A percentile compares a stretch with the other conserved stretches of the same genome.
phyloP scores from a whole-genome alignment of 1,284 basidiomycete species.

The Pseudozyma thailandica region DNA sequence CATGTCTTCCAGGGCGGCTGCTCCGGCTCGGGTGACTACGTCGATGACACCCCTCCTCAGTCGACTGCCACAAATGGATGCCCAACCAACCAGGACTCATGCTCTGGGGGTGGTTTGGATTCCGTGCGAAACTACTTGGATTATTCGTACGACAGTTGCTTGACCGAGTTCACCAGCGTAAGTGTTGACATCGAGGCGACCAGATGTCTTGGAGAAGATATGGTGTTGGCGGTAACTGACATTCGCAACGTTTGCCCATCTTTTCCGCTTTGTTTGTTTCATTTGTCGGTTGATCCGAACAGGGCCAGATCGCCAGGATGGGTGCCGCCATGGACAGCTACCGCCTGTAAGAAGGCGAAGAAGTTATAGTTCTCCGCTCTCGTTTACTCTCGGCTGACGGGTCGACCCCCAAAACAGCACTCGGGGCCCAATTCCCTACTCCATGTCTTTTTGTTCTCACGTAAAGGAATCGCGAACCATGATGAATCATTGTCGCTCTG shows the following conservation, averaged over 20 bases:
- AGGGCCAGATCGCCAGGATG: constrained; percentile 37
- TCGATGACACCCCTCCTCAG: constrained; percentile 71
- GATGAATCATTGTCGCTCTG: no score
- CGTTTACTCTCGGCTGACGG: no score
- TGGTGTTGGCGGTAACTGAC: constrained; percentile 6
- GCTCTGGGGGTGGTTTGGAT: constrained; percentile 44
- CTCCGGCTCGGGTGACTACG: constrained; percentile 71
- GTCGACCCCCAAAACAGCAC: no score
- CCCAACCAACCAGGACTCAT: constrained; percentile 40
- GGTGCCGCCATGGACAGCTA: constrained; percentile 21
- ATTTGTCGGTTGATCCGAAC: constrained; percentile 17
- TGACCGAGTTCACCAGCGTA: constrained; percentile 13
- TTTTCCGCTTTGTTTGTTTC: background rate
- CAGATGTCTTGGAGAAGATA: constrained; percentile 6
- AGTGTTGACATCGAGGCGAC: background rate
- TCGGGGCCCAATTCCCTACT: no score
- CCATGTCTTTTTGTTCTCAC: no score
- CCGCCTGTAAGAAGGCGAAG: constrained; percentile 16
- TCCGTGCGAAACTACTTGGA: constrained; percentile 42
- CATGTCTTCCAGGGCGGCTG: constrained; percentile 75
- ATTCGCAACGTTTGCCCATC: background rate
- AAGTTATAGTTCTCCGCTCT: no score
- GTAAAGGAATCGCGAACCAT: no score
- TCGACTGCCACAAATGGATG: constrained; percentile 38
- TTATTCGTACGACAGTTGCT: constrained; percentile 29